These are phyloP conservation scores for Schizochytrium sp. DNA, from an alignment of 108 stramenopile genomes.

Conservation along the genomic window DNA sequence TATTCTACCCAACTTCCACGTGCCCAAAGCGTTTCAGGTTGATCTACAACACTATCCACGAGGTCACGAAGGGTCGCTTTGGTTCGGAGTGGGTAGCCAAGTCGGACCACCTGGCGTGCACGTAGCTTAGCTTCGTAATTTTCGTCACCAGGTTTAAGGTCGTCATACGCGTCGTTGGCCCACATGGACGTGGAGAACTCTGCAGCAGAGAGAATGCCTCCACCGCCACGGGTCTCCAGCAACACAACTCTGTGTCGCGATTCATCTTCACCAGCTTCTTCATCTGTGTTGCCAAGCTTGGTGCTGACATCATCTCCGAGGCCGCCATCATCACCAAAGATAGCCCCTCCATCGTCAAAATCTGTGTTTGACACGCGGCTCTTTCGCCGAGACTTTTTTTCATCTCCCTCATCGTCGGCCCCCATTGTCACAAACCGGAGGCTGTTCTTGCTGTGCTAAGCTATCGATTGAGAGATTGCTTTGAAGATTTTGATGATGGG, in stretches of 20 bases:
- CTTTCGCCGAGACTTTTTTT: too few relatives aligned
- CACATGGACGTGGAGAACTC: conserved; percentile 2
- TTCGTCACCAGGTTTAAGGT: not conserved
- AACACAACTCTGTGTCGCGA: not conserved
- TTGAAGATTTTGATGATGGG: too few relatives aligned
- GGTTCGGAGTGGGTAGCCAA: not conserved
- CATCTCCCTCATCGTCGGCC: too few relatives aligned
- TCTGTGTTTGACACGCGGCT: too few relatives aligned
- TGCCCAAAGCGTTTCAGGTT: conserved; percentile 43
- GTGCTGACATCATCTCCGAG: not conserved
- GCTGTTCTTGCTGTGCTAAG: too few relatives aligned
- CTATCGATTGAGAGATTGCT: too few relatives aligned
- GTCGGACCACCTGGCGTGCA: not conserved
- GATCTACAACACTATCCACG: conserved; percentile 17
- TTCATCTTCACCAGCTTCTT: not conserved
- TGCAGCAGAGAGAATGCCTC: conserved; percentile 21
- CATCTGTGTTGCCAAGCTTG: not conserved
- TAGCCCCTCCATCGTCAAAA: too few relatives aligned
- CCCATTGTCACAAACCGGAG: too few relatives aligned
- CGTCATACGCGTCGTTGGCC: not conserved
- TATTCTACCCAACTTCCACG: conserved; percentile 74
- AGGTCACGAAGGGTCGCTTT: conserved; percentile 14
- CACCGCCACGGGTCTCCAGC: conserved; percentile 11
- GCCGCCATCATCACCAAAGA: not conserved
- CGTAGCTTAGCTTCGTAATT: not conserved